These are phyloP conservation scores for Brassica juncea DNA, from an alignment of 345 rosid species.

Conservation along the genomic window DNA sequence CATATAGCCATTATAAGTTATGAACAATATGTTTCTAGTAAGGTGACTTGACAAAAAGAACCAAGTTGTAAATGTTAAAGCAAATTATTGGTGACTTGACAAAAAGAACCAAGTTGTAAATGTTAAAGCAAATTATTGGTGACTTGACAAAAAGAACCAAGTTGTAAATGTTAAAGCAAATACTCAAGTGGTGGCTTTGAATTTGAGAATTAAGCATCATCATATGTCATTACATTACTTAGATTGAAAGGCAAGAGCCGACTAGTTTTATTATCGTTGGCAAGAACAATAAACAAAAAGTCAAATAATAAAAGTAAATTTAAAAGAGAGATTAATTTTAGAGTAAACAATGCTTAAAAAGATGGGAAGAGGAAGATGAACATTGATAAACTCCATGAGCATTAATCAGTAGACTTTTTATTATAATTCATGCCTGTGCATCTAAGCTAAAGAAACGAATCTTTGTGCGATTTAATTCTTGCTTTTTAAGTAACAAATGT, in stretches of 20 bases:
- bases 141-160: neutral
- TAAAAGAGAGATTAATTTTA: slow-evolving; percentile 27
- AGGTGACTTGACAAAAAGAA: neutral
- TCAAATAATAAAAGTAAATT: slow-evolving; percentile 7
- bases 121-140: neutral
- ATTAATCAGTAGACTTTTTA: slow-evolving; percentile 21
- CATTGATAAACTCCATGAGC: slow-evolving; percentile 34
- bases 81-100: neutral
- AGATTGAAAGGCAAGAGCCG: slow-evolving; percentile 26
- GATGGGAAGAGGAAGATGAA: slow-evolving; percentile 47
- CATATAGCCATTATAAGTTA: neutral
- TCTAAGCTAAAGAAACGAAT: slow-evolving; percentile 30
- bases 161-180: neutral
- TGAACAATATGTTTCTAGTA: neutral
- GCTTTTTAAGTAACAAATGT: slow-evolving; percentile 30
- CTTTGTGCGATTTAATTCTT: slow-evolving; percentile 37
- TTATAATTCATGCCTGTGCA: slow-evolving; percentile 40
- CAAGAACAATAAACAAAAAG: neutral
- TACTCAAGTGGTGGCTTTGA: slow-evolving; percentile 9
- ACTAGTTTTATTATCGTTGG: slow-evolving; percentile 10
- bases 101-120: neutral
- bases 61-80: neutral
- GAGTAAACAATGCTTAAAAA: slow-evolving; percentile 24
- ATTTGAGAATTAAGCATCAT: neutral
- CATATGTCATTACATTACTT: slow-evolving; percentile 9